Percentiles rank a stretch among this genome's conserved stretches.
Conservation (phyloP, 192 early-diverging fungal genomes). For the Spinellus fusiger region DNA sequence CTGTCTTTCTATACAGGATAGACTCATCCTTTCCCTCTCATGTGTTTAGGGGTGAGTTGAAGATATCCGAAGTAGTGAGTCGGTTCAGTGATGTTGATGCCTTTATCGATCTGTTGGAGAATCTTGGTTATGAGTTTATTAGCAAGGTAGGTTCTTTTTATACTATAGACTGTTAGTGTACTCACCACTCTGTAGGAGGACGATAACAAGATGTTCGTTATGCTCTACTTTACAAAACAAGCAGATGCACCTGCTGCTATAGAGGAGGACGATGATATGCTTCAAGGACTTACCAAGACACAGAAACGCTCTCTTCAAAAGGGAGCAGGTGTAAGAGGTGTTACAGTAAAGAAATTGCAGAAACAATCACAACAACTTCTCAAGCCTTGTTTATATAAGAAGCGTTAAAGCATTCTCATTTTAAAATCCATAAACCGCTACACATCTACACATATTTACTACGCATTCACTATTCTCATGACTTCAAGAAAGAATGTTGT, state of each 20-base stretch:
- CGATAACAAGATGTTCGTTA: slow-evolving; percentile 92
- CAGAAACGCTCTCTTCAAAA: slow-evolving; percentile 39
- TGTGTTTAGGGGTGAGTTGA: slow-evolving; percentile 69
- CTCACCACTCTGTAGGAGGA: slow-evolving; percentile 45
- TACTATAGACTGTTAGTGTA: background rate
- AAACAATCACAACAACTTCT: slow-evolving; percentile 42
- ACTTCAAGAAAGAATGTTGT: no score
- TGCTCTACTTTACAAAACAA: slow-evolving; percentile 76
- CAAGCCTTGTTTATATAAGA: slow-evolving; percentile 57
- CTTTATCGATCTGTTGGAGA: slow-evolving; percentile 67
- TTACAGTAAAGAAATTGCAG: slow-evolving; percentile 10
- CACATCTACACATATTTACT: no score
- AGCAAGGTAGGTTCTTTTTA: slow-evolving; percentile 43
- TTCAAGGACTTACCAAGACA: slow-evolving; percentile 30
- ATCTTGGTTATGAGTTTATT: slow-evolving; percentile 71
- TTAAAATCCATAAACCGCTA: no score
- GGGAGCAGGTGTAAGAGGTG: slow-evolving; percentile 19
- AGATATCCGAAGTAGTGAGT: slow-evolving; percentile 92
- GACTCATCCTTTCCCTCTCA: background rate
- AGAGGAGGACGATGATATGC: slow-evolving; percentile 25
- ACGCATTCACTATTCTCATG: no score
- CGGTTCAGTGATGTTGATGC: slow-evolving; percentile 74
- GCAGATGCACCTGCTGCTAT: slow-evolving; percentile 2
- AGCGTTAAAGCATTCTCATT: slow-evolving; percentile 9
- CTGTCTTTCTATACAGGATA: background rate